A percentile compares a stretch with the other conserved stretches of the same genome.
Conservation (phyloP, 2,329 filamentous ascomycete genomes). For the Beauveria scarabaeidicola region DNA sequence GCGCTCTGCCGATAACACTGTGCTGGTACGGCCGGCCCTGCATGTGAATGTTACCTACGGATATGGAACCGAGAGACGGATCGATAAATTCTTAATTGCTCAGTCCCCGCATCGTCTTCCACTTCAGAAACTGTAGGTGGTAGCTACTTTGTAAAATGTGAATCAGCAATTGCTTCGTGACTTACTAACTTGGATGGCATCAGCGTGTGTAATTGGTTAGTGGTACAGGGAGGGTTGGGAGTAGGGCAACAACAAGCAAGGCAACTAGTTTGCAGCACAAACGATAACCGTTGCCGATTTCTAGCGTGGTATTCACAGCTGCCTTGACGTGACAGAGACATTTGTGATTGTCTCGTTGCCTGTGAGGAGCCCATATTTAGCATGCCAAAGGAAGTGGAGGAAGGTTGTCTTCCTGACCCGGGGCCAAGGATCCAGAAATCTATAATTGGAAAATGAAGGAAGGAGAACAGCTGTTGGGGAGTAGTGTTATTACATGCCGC, state of each 20-base stretch:
- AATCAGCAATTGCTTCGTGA: too few relatives aligned
- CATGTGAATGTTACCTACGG: background rate
- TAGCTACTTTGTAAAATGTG: too few relatives aligned
- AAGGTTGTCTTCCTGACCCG: background rate
- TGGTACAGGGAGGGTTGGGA: background rate
- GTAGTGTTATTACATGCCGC: background rate
- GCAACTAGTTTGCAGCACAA: background rate
- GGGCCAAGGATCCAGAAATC: background rate
- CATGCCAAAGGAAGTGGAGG: background rate
- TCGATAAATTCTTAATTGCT: background rate
- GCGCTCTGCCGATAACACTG: background rate
- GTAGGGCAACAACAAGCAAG: background rate
- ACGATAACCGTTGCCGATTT: too few relatives aligned
- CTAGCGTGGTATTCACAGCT: too few relatives aligned
- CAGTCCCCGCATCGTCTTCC: too few relatives aligned
- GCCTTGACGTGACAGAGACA: too few relatives aligned
- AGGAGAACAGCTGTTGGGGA: background rate
- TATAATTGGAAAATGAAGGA: conserved; percentile 1
- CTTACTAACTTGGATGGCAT: background rate
- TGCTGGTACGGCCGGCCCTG: background rate
- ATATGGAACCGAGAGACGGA: background rate
- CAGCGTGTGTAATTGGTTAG: background rate
- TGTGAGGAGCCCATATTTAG: conserved; percentile 1
- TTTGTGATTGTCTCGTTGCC: background rate
- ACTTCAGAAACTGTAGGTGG: too few relatives aligned